Evolutionary conservation across 2,329 filamentous ascomycete genomes (phyloP).

Genomic region (Fusarium keratoplasticum): DNA sequence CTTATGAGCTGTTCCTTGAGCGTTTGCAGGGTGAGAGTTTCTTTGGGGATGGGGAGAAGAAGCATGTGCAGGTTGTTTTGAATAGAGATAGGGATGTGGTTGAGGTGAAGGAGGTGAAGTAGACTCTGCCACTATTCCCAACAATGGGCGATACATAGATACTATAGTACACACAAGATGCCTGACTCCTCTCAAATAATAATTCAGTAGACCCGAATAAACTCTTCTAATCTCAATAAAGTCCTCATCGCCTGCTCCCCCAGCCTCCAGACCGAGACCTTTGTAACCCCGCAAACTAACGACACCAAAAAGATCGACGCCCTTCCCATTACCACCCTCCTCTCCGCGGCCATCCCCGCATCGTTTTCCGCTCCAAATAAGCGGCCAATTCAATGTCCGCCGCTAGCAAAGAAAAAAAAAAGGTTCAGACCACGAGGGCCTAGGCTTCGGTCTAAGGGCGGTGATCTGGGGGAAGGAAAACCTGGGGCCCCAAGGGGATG

Average conservation of each 20-base stretch:
- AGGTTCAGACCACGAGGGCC: not conserved
- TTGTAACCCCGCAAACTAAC: not conserved
- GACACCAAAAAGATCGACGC: not conserved
- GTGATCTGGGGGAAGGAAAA: slow-evolving; percentile 28
- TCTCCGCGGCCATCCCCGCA: not conserved
- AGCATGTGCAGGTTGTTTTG: slow-evolving; percentile 24
- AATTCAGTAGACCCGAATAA: not conserved
- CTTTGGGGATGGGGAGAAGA: slow-evolving; percentile 19
- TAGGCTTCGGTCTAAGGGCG: not conserved
- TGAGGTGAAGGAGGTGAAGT: slow-evolving; percentile 25
- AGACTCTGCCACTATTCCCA: not conserved
- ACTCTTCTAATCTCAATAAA: not conserved
- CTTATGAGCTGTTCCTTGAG: slow-evolving; percentile 40
- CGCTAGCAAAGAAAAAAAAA: slow-evolving; percentile 2
- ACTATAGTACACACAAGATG: not conserved
- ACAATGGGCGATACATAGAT: not conserved
- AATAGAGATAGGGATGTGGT: slow-evolving; percentile 16
- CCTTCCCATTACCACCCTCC: not conserved
- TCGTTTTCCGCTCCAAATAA: not conserved
- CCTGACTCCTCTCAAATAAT: not conserved
- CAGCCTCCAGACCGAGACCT: not conserved
- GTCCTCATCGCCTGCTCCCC: not conserved
- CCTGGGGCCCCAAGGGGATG: slow-evolving; percentile 27
- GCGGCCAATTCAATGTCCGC: slow-evolving; percentile 28
- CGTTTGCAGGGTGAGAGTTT: slow-evolving; percentile 32